Conservation (phyloP, 2,329 filamentous ascomycete species). For the Pestalotiopsis sp. region DNA sequence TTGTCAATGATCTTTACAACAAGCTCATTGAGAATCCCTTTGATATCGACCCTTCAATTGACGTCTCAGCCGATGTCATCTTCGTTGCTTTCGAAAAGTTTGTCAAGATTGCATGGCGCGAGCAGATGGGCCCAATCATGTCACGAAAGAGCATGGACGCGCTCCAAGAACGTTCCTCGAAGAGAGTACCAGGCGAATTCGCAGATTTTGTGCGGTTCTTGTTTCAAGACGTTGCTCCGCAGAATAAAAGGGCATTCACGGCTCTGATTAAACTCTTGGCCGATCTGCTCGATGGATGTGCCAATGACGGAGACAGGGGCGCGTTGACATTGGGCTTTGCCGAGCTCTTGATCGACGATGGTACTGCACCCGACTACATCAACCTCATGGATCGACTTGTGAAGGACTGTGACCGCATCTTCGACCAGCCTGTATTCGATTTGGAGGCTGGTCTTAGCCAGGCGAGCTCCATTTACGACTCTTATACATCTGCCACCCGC, state of each 20-base stretch:
- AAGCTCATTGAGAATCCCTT: conserved; percentile 81
- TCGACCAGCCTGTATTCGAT: conserved; percentile 58
- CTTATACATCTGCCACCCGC: conserved; percentile 60
- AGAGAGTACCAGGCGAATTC: conserved; percentile 72
- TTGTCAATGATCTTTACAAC: conserved; percentile 90
- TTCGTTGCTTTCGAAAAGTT: conserved; percentile 96
- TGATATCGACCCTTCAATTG: conserved; percentile 73
- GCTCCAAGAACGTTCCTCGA: conserved; percentile 70
- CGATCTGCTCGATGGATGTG: conserved; percentile 85
- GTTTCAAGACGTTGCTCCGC: conserved; percentile 68
- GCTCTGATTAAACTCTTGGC: conserved; percentile 83
- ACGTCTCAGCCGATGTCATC: conserved; percentile 79
- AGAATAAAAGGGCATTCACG: conserved; percentile 77
- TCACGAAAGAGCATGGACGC: conserved; percentile 70
- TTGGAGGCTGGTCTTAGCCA: conserved; percentile 42
- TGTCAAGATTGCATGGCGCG: conserved; percentile 82
- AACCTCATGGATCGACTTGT: conserved; percentile 87
- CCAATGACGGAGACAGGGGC: conserved; percentile 88
- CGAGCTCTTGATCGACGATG: conserved; percentile 79
- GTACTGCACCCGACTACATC: conserved; percentile 79
- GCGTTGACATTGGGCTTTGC: conserved; percentile 87
- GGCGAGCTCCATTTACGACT: conserved; percentile 55
- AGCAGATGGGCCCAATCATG: conserved; percentile 85
- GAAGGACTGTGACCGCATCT: conserved; percentile 87
- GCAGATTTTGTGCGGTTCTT: conserved; percentile 68